Base-by-base conservation (phyloP, 2,329 filamentous ascomycete genomes). In the Aspergillus unguis region DNA sequence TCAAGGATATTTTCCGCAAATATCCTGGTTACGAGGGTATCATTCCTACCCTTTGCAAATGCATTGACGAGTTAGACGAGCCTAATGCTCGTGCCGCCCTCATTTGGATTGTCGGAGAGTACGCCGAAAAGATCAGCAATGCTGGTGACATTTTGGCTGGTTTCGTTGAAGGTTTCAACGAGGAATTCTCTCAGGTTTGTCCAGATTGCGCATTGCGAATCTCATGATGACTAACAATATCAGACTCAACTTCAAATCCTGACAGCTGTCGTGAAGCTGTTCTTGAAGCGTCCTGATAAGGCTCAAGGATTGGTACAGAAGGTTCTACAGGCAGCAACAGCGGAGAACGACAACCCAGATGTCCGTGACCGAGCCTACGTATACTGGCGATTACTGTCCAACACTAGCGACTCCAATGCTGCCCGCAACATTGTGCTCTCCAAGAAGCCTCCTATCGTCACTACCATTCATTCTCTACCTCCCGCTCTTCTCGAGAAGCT, bases 51-150 rank as follows among this genome's bases (percentile, higher is more conserved):
- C 80, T 99, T 10, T 99, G 95, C 77, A 85, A 96, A 71, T 90
- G 95, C 67, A 96, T 99, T 56, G 94, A 99, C 64, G 94, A 99
- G 63, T 74, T 99, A 60, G 94, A 99, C 67, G 94, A 99, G 72
- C 92, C 92, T 1, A 86, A 91, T 63, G 94, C 94, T 5, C 81
- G 94, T 65, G 92, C 88, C 2, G 88, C 92, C 25, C 77, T 99
- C 54, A 97, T 99, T 65, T 99, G 94, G 94, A 97, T 99, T 61
- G 92, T 99, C 5, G 94, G 94, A 62, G 94, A 99, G 71, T 99
- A 99, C 69, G 94, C 94, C 0, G 94, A 99, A 77, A 99, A 99
- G 80, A 99, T 99, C 66, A 95, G 84, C 75, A 97, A 99, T 64
- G 94, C 94, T n/a, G 91, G 92, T 58, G 90, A 97, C 62, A 97